Evolutionary conservation across 1,284 basidiomycete species (phyloP).

Genomic region (Apiotrichum domesticum): DNA sequence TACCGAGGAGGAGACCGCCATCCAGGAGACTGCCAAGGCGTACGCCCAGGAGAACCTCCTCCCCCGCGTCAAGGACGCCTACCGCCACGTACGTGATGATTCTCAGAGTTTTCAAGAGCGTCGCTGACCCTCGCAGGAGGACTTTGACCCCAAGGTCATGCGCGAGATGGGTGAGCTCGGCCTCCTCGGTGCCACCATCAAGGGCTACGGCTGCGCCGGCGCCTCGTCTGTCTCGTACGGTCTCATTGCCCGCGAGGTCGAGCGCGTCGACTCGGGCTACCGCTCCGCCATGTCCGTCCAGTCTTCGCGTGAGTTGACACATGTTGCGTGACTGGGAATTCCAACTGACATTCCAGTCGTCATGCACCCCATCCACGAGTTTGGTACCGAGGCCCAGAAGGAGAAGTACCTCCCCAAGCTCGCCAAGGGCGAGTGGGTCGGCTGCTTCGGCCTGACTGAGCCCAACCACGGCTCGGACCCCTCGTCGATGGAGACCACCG

Average conservation of each 20-base stretch:
- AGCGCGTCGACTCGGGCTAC: slow-evolving; percentile 91
- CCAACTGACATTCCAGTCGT: slow-evolving; percentile 52
- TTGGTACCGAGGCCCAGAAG: slow-evolving; percentile 84
- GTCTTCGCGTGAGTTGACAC: slow-evolving; percentile 54
- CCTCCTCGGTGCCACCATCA: slow-evolving; percentile 81
- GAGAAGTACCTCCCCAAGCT: slow-evolving; percentile 72
- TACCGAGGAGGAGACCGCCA: slow-evolving; percentile 83
- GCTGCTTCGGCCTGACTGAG: slow-evolving; percentile 95
- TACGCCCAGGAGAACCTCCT: slow-evolving; percentile 82
- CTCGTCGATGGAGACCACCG: slow-evolving; percentile 86
- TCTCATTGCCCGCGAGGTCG: slow-evolving; percentile 86
- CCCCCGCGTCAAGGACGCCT: slow-evolving; percentile 80
- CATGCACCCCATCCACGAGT: slow-evolving; percentile 94
- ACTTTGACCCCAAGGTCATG: slow-evolving; percentile 73
- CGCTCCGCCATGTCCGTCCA: slow-evolving; percentile 92
- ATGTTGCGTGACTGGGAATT: too few relatives aligned
- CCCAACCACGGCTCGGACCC: slow-evolving; percentile 95
- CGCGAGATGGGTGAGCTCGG: slow-evolving; percentile 88
- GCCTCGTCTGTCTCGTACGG: slow-evolving; percentile 87
- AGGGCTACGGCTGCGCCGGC: slow-evolving; percentile 91
- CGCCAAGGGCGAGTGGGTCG: slow-evolving; percentile 79
- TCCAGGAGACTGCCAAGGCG: slow-evolving; percentile 73
- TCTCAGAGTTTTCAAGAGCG: too few relatives aligned
- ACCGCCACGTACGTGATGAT: slow-evolving; percentile 67
- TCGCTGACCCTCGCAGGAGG: slow-evolving; percentile 46